Evolutionary conservation across 495 filamentous ascomycete species (phyloP).

Genomic region (Podospora pseudopauciseta): DNA sequence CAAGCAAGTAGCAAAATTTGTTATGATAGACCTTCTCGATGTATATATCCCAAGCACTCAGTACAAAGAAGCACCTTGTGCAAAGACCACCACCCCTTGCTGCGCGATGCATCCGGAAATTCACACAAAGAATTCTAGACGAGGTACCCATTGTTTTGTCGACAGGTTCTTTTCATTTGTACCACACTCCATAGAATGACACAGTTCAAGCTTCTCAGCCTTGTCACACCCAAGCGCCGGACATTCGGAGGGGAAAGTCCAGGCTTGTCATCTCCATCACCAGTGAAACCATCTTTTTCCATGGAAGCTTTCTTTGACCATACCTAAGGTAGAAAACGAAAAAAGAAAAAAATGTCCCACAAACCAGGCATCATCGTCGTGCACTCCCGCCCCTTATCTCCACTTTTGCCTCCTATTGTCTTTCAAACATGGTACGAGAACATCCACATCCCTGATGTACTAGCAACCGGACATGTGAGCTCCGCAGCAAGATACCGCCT

Average conservation of each 20-base stretch:
- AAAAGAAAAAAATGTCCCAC: not conserved
- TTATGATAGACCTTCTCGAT: not conserved
- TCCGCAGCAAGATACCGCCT: conserved; percentile 22
- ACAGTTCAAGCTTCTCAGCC: not conserved
- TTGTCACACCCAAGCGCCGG: not conserved
- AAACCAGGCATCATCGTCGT: conserved; percentile 15
- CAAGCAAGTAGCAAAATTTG: not conserved
- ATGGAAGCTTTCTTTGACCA: not conserved
- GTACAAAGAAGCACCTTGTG: not conserved
- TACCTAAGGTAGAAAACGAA: no score
- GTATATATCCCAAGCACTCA: not conserved
- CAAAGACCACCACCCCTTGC: not conserved
- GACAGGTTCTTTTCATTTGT: no score
- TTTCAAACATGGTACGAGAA: conserved; percentile 31
- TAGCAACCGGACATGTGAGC: conserved; percentile 22
- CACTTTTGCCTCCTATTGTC: conserved; percentile 16
- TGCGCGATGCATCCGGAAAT: not conserved
- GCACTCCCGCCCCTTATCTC: conserved; percentile 14
- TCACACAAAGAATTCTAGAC: not conserved
- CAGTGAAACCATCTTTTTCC: not conserved
- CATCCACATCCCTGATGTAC: conserved; percentile 28
- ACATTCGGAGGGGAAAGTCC: not conserved
- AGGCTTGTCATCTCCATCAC: not conserved
- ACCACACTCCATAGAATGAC: no score
- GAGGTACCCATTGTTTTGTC: not conserved